Evolutionary conservation across 1,139 yeast species (phyloP), one percentile per base, ranked within the genome.

Genomic region (Diutina ranongensis): DNA sequence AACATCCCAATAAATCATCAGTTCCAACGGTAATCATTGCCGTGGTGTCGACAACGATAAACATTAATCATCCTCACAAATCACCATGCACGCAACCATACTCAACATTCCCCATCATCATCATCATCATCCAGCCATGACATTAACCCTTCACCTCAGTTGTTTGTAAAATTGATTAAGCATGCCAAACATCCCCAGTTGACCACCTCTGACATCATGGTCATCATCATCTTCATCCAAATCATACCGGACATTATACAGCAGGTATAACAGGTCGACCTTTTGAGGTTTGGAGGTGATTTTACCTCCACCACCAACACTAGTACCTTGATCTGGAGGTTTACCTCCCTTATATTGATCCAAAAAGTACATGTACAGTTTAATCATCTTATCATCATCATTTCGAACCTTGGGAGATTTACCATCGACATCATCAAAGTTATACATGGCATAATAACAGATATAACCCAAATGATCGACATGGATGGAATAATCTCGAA

Each of bases 391-490:
- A 50, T 87, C 94, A 54, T 86, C 89, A 5, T 32, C 18, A 13
- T 7, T 16, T n/a, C 16, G 28, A 10, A 25, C 28, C 10, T 25
- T 25, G 5, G 34, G 28, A n/a, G 35, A 25, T 51, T 70, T 74
- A 12, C 15, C 18, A 52, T 72, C 76, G 51, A 72, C 73, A 49
- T 78, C 76, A 52, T 81, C 83, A 50, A 82, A 77, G 54, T 85
- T 84, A 62, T 92, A 94, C 79, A 86, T 84, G 2, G 98, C 97
- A 69, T 81, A 87, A 40, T 86, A 82, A 58, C 98, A 92, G 34
- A 92, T 95, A 56, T 89, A 84, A 0, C 98, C 99, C 42, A 92
- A 67, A 0, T 97, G 97, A 63, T 89, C 97, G 44, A 89, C 87
- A 59, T 89, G 94, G 12, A 88, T 80, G 10, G 95, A 80, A 54